Evolutionary conservation across 306 rosid genomes (phyloP).

Genomic region (Medicago lupulina): DNA sequence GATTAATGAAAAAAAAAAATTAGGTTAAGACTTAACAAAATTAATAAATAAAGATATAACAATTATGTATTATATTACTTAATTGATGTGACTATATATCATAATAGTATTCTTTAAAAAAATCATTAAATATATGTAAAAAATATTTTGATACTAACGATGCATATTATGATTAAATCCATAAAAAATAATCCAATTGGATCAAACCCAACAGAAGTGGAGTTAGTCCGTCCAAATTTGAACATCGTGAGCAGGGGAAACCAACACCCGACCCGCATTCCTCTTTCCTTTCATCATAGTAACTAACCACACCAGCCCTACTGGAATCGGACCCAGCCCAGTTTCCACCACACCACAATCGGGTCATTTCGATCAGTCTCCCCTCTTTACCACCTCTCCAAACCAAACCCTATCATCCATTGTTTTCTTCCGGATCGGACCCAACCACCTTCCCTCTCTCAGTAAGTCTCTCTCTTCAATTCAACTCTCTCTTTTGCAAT

Average conservation of each 20-base stretch:
- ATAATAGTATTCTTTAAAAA: too few species aligned
- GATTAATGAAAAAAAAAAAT: too few species aligned
- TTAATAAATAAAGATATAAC: too few species aligned
- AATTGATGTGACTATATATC: too few species aligned
- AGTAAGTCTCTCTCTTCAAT: slow-evolving; percentile 10
- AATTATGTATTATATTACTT: too few species aligned
- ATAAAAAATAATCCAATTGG: too few species aligned
- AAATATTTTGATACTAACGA: too few species aligned
- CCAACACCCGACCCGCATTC: slow-evolving; percentile 7
- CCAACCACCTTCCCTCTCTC: slow-evolving; percentile 8
- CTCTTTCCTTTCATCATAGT: not conserved
- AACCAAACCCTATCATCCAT: not conserved
- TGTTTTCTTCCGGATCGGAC: slow-evolving; percentile 21
- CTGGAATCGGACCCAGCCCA: slow-evolving; percentile 15
- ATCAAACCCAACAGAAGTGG: too few species aligned
- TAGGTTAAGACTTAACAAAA: too few species aligned
- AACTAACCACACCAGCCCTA: not conserved
- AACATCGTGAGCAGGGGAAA: not conserved
- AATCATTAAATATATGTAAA: too few species aligned
- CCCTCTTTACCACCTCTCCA: not conserved
- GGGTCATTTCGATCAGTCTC: not conserved
- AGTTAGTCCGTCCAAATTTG: too few species aligned
- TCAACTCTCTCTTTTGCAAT: not conserved
- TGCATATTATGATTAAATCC: too few species aligned
- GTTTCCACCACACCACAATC: not conserved